phyloP scores from a whole-genome alignment of 352 stramenopile genomes.

The Phytophthora melonis region DNA sequence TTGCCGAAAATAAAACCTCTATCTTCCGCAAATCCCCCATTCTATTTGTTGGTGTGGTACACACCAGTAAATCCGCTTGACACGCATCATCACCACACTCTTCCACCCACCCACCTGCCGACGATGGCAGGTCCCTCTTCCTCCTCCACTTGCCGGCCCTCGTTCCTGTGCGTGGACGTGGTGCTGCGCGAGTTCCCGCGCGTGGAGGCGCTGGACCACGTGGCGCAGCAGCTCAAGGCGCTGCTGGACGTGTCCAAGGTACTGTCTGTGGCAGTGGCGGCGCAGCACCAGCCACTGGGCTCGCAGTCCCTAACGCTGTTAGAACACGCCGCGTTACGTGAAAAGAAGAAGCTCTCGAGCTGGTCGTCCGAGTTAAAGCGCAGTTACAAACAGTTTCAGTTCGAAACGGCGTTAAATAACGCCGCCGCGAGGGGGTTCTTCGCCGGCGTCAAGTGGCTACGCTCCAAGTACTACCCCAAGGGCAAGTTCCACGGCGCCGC shows the following conservation, averaged over 20 bases:
- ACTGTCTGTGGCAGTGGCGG: conserved; percentile 39
- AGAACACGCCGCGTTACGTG: conserved; percentile 34
- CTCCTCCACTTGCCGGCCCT: neutral
- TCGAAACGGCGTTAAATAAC: conserved; percentile 41
- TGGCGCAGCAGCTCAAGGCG: conserved; percentile 30
- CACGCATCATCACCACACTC: neutral
- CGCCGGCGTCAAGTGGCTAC: conserved; percentile 41
- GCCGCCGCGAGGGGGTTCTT: conserved; percentile 36
- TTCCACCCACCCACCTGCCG: too few species aligned
- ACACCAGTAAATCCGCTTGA: neutral
- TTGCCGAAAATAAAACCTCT: too few species aligned
- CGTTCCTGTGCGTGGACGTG: conserved; percentile 41
- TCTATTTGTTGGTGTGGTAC: neutral
- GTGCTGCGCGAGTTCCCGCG: conserved; percentile 30
- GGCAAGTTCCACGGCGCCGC: conserved; percentile 49
- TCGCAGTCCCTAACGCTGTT: conserved; percentile 35
- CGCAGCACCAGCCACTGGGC: conserved; percentile 22
- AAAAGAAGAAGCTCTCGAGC: conserved; percentile 36
- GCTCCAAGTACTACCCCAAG: conserved; percentile 41
- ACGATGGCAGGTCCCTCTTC: neutral
- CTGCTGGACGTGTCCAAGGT: conserved; percentile 47
- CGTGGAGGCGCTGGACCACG: conserved; percentile 43
- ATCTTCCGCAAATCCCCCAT: neutral
- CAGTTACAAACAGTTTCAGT: conserved; percentile 50
- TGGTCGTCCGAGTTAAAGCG: conserved; percentile 54